Evolutionary conservation across 1,284 basidiomycete genomes (phyloP).

Genomic region (Cutaneotrichosporon cyanovorans): DNA sequence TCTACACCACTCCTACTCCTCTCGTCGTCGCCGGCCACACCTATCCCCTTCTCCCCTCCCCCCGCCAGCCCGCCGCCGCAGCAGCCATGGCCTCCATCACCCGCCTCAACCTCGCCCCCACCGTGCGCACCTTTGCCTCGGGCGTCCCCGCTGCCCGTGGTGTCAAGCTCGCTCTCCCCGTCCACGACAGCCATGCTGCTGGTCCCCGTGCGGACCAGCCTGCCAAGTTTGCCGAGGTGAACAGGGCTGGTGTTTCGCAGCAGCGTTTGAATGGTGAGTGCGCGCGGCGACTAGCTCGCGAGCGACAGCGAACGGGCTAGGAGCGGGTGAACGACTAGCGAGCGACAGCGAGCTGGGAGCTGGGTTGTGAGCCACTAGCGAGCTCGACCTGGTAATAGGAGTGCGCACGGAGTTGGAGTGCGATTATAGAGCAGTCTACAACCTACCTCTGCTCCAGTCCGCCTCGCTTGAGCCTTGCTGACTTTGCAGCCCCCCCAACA

Average conservation of each 20-base stretch:
- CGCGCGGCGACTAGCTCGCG: background rate
- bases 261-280: constrained; percentile 61
- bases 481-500: constrained; percentile 45
- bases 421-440: no score
- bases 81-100: constrained; percentile 30
- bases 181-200: constrained; percentile 54
- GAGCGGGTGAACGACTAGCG: no score
- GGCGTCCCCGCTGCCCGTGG: constrained; percentile 97
- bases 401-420: no score
- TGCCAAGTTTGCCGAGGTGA: constrained; percentile 56
- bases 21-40: background rate
- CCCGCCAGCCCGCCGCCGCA: constrained; percentile 1
- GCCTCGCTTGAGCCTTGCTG: constrained; percentile 2
- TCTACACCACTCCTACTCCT: constrained; percentile 1
- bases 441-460: no score
- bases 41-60: constrained; percentile 6
- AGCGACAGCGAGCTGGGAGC: no score
- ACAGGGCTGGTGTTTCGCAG: constrained; percentile 51
- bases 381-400: no score
- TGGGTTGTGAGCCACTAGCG: no score
- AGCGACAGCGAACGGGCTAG: no score
- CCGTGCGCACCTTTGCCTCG: constrained; percentile 65
- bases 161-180: constrained; percentile 77
- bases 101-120: constrained; percentile 66
- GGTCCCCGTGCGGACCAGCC: constrained; percentile 57